Conservation (phyloP, 2,329 filamentous ascomycete species). For the Colletotrichum sp. region DNA sequence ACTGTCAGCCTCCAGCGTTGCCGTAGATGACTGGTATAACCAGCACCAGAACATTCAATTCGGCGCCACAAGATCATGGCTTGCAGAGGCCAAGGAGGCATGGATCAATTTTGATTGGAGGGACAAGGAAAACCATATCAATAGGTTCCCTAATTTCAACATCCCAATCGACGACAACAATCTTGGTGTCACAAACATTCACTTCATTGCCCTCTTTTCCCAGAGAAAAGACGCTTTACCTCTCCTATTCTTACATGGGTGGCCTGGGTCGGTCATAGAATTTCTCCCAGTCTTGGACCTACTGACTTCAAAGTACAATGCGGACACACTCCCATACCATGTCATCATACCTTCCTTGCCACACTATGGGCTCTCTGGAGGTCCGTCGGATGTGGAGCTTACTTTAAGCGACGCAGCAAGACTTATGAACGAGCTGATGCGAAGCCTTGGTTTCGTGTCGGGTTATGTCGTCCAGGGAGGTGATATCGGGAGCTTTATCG, state of each 20-base stretch:
- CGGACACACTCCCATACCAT: constrained; percentile 59
- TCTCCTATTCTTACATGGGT: constrained; percentile 57
- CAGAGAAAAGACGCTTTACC: constrained; percentile 52
- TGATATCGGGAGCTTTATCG: constrained; percentile 54
- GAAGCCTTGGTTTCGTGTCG: constrained; percentile 52
- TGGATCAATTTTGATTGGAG: not conserved
- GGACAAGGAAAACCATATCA: not conserved
- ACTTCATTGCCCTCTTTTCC: constrained; percentile 32
- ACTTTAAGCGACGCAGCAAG: constrained; percentile 36
- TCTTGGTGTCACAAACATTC: not conserved
- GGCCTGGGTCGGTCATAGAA: constrained; percentile 59
- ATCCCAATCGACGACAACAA: not conserved
- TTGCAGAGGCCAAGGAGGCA: not conserved
- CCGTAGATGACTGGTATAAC: not conserved
- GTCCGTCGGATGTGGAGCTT: constrained; percentile 30
- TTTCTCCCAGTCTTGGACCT: constrained; percentile 56
- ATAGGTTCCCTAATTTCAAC: not conserved
- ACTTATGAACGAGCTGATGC: constrained; percentile 56
- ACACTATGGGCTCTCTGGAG: constrained; percentile 51
- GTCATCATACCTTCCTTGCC: constrained; percentile 60
- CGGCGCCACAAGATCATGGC: not conserved
- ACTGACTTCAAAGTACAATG: constrained; percentile 51
- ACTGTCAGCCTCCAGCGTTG: not conserved
- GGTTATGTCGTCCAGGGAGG: constrained; percentile 63
- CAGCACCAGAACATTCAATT: not conserved